A percentile compares a stretch with the other conserved stretches of the same genome.
Evolutionary conservation across 345 rosid species (phyloP).

Genomic region (Kernera saxatilis): DNA sequence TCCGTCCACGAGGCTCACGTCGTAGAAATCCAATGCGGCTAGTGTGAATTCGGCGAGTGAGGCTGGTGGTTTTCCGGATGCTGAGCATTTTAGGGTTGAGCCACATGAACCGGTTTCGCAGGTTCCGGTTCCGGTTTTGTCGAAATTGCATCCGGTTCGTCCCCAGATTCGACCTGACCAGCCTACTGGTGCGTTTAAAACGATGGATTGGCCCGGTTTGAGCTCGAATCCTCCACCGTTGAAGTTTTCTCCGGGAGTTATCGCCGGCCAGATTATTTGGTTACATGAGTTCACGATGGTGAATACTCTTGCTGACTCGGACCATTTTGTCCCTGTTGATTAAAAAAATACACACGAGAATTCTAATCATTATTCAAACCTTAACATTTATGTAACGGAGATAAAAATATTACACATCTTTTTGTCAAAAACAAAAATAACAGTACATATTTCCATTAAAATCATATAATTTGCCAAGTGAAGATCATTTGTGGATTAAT

Average conservation of each 20-base stretch:
- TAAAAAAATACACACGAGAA: background rate
- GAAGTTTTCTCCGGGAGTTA: constrained; percentile 51
- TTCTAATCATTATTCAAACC: background rate
- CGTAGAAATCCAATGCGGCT: constrained; percentile 48
- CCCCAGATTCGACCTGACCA: constrained; percentile 96
- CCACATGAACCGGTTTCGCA: constrained; percentile 87
- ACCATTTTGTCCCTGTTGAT: constrained; percentile 34
- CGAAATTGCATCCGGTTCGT: constrained; percentile 67
- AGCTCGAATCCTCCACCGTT: constrained; percentile 56
- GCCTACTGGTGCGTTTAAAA: constrained; percentile 51
- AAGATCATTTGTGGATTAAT: too few species aligned
- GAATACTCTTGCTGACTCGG: constrained; percentile 49
- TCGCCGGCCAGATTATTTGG: constrained; percentile 75
- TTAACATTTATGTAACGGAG: too few species aligned
- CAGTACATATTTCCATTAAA: background rate
- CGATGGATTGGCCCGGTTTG: constrained; percentile 51
- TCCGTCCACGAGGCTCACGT: constrained; percentile 94
- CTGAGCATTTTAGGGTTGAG: constrained; percentile 47
- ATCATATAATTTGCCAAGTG: background rate
- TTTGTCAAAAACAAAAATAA: too few species aligned
- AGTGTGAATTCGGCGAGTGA: constrained; percentile 85
- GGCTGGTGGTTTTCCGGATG: constrained; percentile 62
- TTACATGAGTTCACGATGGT: constrained; percentile 65
- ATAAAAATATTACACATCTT: too few species aligned
- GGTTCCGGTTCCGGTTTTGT: constrained; percentile 49